These are phyloP conservation scores for Geranium rotundifolium DNA, from an alignment of 345 rosid genomes.

Conservation along the genomic window DNA sequence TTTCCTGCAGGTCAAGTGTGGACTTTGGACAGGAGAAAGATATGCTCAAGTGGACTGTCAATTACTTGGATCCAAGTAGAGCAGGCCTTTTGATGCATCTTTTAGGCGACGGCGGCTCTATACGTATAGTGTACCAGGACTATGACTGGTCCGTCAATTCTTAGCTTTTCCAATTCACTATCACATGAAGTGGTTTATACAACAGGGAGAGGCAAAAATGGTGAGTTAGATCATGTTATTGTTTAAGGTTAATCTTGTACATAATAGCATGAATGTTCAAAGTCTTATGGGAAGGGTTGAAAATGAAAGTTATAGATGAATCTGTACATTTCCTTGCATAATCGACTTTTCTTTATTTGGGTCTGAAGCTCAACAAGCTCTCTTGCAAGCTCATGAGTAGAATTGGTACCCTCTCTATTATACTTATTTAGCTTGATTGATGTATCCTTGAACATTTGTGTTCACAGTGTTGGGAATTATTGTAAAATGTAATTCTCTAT, in stretches of 20 bases:
- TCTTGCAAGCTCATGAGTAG: too few species aligned
- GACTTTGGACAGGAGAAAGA: conserved; percentile 72
- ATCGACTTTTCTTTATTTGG: too few species aligned
- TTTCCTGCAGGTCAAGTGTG: conserved; percentile 39
- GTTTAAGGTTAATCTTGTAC: neutral
- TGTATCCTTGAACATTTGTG: too few species aligned
- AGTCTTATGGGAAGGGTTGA: neutral
- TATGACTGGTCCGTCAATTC: conserved; percentile 75
- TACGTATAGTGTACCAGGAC: conserved; percentile 49
- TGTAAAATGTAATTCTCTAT: too few species aligned
- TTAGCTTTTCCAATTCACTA: conserved; percentile 1
- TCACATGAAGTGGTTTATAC: neutral
- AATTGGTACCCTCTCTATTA: too few species aligned
- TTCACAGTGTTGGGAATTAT: too few species aligned
- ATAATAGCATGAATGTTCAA: neutral
- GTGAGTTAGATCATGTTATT: neutral
- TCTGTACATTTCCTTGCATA: too few species aligned
- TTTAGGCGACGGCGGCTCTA: conserved; percentile 50
- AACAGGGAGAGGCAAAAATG: neutral
- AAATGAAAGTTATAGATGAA: too few species aligned
- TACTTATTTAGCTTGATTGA: too few species aligned
- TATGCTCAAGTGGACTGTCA: conserved; percentile 56
- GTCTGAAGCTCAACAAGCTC: too few species aligned
- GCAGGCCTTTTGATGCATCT: conserved; percentile 73
- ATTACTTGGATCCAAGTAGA: conserved; percentile 55